A percentile compares a stretch with the other conserved stretches of the same genome.
phyloP scores from a whole-genome alignment of 345 rosid species.

The Corchorus olitorius region DNA sequence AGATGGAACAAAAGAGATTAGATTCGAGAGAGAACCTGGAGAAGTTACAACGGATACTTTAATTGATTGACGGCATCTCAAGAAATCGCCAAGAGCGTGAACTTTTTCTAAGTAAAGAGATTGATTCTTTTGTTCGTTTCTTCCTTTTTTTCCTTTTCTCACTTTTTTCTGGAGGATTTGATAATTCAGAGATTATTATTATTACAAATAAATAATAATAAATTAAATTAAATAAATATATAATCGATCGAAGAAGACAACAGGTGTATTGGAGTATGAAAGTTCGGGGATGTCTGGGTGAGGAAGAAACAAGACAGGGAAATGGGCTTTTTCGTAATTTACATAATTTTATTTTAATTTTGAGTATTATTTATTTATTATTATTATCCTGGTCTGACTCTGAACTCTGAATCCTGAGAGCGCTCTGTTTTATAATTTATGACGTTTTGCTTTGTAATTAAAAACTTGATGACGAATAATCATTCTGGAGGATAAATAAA shows the following conservation, averaged over 20 bases:
- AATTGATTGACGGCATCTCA: slow-evolving; percentile 12
- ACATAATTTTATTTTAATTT: not conserved
- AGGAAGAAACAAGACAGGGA: not conserved
- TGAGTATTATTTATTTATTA: not conserved
- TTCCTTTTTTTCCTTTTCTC: not conserved
- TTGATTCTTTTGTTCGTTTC: not conserved
- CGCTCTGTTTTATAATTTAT: not conserved
- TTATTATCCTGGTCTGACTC: not conserved
- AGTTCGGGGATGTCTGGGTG: slow-evolving; percentile 1
- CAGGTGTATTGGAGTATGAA: slow-evolving; percentile 4
- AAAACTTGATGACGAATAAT: too few species aligned
- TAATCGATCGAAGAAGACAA: slow-evolving; percentile 18
- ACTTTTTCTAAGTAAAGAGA: not conserved
- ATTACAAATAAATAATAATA: not conserved
- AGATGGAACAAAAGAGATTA: not conserved
- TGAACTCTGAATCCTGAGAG: not conserved
- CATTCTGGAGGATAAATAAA: too few species aligned
- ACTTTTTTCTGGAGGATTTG: not conserved
- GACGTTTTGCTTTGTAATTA: too few species aligned
- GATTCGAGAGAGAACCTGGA: slow-evolving; percentile 23
- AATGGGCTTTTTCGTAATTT: slow-evolving; percentile 14
- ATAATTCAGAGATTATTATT: not conserved
- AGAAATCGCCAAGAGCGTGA: not conserved
- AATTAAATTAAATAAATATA: too few species aligned
- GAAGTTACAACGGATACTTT: not conserved